Percentiles rank a stretch among this genome's conserved stretches.
These are phyloP conservation scores for Xerocomus potaroensis DNA, from an alignment of 768 basidiomycete genomes.

Conservation along the genomic window DNA sequence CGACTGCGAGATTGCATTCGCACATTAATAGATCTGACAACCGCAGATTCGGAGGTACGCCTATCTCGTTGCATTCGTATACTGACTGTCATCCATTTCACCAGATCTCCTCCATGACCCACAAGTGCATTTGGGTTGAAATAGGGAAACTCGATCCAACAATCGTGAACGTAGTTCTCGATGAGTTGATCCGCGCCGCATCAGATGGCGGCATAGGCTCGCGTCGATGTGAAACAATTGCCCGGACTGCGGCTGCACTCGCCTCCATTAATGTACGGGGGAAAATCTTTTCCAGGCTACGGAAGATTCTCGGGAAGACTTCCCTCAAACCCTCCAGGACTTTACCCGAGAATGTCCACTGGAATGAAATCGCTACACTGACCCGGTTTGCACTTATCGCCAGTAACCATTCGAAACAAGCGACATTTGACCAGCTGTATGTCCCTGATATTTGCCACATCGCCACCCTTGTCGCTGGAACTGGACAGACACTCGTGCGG, in stretches of 20 bases:
- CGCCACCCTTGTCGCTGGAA: conserved; percentile 70
- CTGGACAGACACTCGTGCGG: conserved; percentile 69
- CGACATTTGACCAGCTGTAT: conserved; percentile 68
- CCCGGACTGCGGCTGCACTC: conserved; percentile 67
- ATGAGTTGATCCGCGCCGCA: conserved; percentile 77
- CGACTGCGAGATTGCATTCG: conserved; percentile 78
- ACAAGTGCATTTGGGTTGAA: conserved; percentile 75
- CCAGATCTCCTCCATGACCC: conserved; percentile 62
- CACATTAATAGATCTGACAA: conserved; percentile 70
- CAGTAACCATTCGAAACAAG: conserved; percentile 60
- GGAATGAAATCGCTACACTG: conserved; percentile 79
- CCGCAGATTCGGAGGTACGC: conserved; percentile 68
- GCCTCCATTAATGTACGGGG: conserved; percentile 78
- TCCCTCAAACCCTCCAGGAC: conserved; percentile 58
- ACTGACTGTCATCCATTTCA: conserved; percentile 1
- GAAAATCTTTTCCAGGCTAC: conserved; percentile 69
- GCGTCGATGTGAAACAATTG: conserved; percentile 67
- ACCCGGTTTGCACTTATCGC: conserved; percentile 72
- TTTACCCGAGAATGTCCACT: conserved; percentile 67
- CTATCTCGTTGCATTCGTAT: conserved; percentile 1
- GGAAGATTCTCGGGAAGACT: conserved; percentile 75
- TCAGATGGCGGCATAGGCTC: conserved; percentile 81
- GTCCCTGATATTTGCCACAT: conserved; percentile 82
- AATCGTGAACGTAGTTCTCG: conserved; percentile 68
- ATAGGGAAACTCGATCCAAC: conserved; percentile 63